phyloP scores from a whole-genome alignment of 768 basidiomycete species.

The Calocybe cyanea region DNA sequence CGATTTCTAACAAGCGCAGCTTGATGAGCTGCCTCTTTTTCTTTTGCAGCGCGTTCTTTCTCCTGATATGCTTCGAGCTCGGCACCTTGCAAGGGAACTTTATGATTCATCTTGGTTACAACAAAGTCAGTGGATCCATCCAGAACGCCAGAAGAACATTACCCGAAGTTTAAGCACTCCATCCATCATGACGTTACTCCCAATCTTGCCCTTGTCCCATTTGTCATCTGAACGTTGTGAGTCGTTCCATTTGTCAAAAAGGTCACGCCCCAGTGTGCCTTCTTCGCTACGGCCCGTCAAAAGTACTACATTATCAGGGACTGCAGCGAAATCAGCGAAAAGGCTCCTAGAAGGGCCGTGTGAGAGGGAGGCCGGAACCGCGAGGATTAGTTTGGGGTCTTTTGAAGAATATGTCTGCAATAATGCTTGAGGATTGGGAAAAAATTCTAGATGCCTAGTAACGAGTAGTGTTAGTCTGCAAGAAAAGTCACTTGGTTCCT shows the following conservation, averaged over 20 bases:
- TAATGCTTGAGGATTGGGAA: constrained; percentile 76
- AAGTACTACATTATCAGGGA: constrained; percentile 82
- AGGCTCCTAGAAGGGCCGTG: constrained; percentile 87
- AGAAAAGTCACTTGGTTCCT: not conserved
- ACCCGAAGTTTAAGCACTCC: constrained; percentile 66
- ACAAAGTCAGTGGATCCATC: not conserved
- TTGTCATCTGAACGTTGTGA: constrained; percentile 75
- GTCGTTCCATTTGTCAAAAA: constrained; percentile 86
- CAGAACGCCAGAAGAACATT: constrained; percentile 6
- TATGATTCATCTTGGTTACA: constrained; percentile 68
- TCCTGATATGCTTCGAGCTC: constrained; percentile 82
- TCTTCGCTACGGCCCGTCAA: constrained; percentile 79
- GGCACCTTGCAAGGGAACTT: constrained; percentile 82
- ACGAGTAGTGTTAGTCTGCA: not conserved
- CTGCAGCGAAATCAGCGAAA: constrained; percentile 82
- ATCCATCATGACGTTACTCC: constrained; percentile 80
- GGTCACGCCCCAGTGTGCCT: constrained; percentile 69
- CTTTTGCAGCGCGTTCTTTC: constrained; percentile 71
- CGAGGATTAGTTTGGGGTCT: constrained; percentile 90
- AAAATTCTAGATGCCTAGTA: constrained; percentile 85
- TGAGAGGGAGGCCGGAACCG: constrained; percentile 88
- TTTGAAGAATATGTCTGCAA: constrained; percentile 79
- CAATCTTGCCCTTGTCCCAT: constrained; percentile 90
- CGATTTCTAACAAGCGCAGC: constrained; percentile 80
- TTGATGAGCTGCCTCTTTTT: constrained; percentile 83